Evolutionary conservation across 2,329 filamentous ascomycete genomes (phyloP).

Genomic region (Fusarium tupiense): DNA sequence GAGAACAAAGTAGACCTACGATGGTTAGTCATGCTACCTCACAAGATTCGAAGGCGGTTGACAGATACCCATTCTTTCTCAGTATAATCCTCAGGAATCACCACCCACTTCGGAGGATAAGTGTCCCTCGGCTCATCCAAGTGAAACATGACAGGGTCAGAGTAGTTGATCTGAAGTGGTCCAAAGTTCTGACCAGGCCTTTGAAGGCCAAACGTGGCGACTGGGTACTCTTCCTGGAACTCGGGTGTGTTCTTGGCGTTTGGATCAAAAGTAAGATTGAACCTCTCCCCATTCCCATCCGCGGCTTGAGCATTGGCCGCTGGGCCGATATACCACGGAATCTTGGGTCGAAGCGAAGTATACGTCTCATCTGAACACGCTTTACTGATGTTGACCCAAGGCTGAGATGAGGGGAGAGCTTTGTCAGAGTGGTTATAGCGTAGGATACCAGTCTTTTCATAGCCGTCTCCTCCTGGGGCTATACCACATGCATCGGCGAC

Average conservation of each 20-base stretch:
- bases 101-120: slow-evolving; percentile 26
- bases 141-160: slow-evolving; percentile 28
- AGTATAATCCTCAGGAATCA: slow-evolving; percentile 32
- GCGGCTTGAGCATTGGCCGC: slow-evolving; percentile 21
- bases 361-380: slow-evolving; percentile 34
- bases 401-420: background rate
- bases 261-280: slow-evolving; percentile 25
- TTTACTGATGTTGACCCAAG: slow-evolving; percentile 16
- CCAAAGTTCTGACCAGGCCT: slow-evolving; percentile 8
- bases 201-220: slow-evolving; percentile 25
- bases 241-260: background rate
- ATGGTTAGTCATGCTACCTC: accelerated
- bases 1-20: slow-evolving; percentile 25
- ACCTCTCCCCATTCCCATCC: slow-evolving; percentile 12
- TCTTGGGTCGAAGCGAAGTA: slow-evolving; percentile 20
- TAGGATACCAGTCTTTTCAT: slow-evolving; percentile 32
- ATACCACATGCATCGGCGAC: background rate
- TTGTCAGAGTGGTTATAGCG: slow-evolving; percentile 21
- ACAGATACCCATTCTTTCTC: slow-evolving; percentile 29
- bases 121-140: background rate
- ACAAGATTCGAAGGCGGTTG: accelerated
- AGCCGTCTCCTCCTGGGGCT: background rate
- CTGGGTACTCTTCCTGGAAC: slow-evolving; percentile 12
- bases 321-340: slow-evolving; percentile 34
- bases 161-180: slow-evolving; percentile 32